These are phyloP conservation scores for Geotrichum citri-aurantii DNA, from an alignment of 1,139 yeast genomes.

Conservation along the genomic window DNA sequence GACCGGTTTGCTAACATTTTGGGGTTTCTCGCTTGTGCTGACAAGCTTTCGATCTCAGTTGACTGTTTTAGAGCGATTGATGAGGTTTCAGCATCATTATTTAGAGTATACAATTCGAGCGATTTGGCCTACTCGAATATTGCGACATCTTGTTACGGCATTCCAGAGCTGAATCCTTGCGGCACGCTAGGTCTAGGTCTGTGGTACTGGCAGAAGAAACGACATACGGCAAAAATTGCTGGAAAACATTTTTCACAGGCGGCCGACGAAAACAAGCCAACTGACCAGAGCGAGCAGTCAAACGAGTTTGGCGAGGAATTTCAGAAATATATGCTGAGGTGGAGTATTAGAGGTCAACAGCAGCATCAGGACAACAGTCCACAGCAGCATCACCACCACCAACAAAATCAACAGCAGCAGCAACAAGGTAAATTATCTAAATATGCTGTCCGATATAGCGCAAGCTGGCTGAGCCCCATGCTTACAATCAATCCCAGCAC, in stretches of 20 bases:
- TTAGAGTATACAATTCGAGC: conserved; percentile 21
- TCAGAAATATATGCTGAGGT: conserved; percentile 15
- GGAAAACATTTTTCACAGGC: background rate
- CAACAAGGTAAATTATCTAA: conserved; percentile 5
- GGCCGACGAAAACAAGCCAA: background rate
- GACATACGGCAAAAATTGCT: conserved; percentile 1
- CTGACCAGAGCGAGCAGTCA: background rate
- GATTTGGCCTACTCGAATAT: conserved; percentile 2
- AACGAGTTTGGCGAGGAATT: conserved; percentile 2
- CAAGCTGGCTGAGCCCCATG: conserved; percentile 27
- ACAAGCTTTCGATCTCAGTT: conserved; percentile 30
- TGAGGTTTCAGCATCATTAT: conserved; percentile 31
- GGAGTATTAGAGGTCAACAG: conserved; percentile 14
- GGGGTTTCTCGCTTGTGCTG: conserved; percentile 32
- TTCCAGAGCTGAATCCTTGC: conserved; percentile 31
- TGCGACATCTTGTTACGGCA: conserved; percentile 26
- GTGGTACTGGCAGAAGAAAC: conserved; percentile 29
- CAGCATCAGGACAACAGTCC: conserved; percentile 3
- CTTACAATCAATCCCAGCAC: conserved; percentile 18
- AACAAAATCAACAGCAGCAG: background rate
- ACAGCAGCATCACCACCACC: background rate
- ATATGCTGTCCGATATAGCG: conserved; percentile 26
- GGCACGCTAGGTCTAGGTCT: conserved; percentile 33
- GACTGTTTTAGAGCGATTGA: conserved; percentile 36
- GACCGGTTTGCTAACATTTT: conserved; percentile 31